Percentiles rank a stretch among this genome's conserved stretches.
Evolutionary conservation across 768 basidiomycete genomes (phyloP).

Genomic region (Lentinula detonsa): DNA sequence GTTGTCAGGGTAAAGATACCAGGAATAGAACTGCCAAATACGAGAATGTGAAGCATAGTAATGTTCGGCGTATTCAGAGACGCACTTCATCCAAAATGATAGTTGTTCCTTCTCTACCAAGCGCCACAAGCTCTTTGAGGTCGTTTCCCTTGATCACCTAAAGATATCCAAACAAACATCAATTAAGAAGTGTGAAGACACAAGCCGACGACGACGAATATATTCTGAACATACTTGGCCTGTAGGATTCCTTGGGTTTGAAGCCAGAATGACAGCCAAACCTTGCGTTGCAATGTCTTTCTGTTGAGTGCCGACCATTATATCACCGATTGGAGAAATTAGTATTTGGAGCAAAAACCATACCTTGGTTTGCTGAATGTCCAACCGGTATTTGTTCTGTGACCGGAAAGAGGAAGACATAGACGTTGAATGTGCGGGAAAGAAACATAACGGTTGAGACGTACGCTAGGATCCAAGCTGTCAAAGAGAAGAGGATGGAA

Average conservation of each 20-base stretch:
- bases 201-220: neutral
- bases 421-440: neutral
- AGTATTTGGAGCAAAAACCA: conserved; percentile 31
- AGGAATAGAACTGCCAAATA: conserved; percentile 74
- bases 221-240: conserved; percentile 57
- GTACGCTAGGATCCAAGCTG: conserved; percentile 1
- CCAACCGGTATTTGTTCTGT: conserved; percentile 64
- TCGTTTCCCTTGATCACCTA: conserved; percentile 69
- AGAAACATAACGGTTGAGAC: neutral
- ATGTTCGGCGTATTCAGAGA: neutral
- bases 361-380: conserved; percentile 76
- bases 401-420: too few species aligned
- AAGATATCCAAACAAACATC: neutral
- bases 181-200: neutral
- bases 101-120: conserved; percentile 76
- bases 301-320: conserved; percentile 21
- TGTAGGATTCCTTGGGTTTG: conserved; percentile 96
- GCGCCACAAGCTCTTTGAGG: conserved; percentile 69
- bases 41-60: neutral
- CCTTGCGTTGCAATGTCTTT: conserved; percentile 82
- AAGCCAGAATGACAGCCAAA: conserved; percentile 78
- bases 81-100: conserved; percentile 77
- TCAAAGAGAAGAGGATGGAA: too few species aligned
- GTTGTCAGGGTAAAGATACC: conserved; percentile 88
- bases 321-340: neutral